phyloP scores from a whole-genome alignment of 805 yeast genomes.

The Metschnikowia santaceciliae region DNA sequence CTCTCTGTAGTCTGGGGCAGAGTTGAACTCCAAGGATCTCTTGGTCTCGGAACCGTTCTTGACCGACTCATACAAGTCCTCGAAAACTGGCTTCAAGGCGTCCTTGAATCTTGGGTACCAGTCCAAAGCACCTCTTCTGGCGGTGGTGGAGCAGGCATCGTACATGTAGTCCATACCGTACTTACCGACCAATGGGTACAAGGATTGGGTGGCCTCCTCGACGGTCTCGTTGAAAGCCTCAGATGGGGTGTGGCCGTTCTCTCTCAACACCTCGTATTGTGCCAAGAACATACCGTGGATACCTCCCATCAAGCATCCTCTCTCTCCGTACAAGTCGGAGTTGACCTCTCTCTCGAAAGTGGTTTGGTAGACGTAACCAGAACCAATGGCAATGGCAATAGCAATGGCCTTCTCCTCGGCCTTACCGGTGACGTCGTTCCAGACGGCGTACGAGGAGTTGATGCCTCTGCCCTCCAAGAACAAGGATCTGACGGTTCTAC shows the following conservation, averaged over 20 bases:
- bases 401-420: constrained; percentile 99
- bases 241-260: constrained; percentile 99
- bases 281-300: constrained; percentile 99
- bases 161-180: constrained; percentile 99
- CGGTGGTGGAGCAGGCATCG: constrained; percentile 99
- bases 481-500: constrained; percentile 98
- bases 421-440: constrained; percentile 98
- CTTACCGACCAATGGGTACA: constrained; percentile 98
- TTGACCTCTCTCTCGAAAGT: constrained; percentile 98
- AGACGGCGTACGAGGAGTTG: constrained; percentile 98
- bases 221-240: constrained; percentile 99
- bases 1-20: constrained; percentile 96
- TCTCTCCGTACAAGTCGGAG: constrained; percentile 99
- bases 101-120: constrained; percentile 99
- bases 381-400: constrained; percentile 97
- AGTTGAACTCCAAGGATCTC: constrained; percentile 98
- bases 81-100: constrained; percentile 97
- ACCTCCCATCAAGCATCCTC: constrained; percentile 99
- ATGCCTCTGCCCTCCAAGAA: constrained; percentile 99
- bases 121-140: constrained; percentile 99
- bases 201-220: constrained; percentile 99
- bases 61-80: constrained; percentile 91
- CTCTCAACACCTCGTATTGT: constrained; percentile 99
- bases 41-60: constrained; percentile 96
- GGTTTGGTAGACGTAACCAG: constrained; percentile 99